A percentile compares a stretch with the other conserved stretches of the same genome.
Conservation (phyloP, 768 basidiomycete genomes). For the Asterophora parasitica region DNA sequence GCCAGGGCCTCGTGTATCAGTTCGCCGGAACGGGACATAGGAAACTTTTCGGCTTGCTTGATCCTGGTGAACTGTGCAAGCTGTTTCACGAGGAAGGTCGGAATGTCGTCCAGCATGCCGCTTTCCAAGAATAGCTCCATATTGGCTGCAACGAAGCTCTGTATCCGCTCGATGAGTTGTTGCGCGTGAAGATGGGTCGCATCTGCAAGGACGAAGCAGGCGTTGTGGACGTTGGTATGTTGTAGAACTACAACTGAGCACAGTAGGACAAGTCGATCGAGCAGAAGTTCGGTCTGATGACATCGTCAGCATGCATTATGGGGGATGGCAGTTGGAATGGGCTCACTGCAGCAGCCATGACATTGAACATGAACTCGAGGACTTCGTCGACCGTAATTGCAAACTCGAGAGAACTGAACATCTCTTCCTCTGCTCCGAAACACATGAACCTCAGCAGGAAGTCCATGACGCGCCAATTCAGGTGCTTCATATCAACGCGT, state of each 20-base stretch:
- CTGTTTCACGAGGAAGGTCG: slow-evolving; percentile 57
- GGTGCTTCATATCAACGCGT: slow-evolving; percentile 64
- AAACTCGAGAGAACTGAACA: slow-evolving; percentile 73
- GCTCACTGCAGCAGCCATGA: slow-evolving; percentile 80
- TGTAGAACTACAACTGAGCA: slow-evolving; percentile 75
- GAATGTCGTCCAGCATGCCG: slow-evolving; percentile 73
- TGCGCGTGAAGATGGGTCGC: slow-evolving; percentile 73
- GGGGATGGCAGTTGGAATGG: background rate
- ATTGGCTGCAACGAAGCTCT: slow-evolving; percentile 77
- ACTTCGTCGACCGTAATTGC: slow-evolving; percentile 63
- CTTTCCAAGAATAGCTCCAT: slow-evolving; percentile 85
- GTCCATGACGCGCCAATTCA: slow-evolving; percentile 68
- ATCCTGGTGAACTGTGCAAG: slow-evolving; percentile 53
- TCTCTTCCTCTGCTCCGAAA: slow-evolving; percentile 57
- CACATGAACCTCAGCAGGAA: slow-evolving; percentile 76
- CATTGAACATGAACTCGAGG: slow-evolving; percentile 81
- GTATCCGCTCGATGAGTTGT: slow-evolving; percentile 63
- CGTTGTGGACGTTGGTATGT: slow-evolving; percentile 68
- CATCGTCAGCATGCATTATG: background rate
- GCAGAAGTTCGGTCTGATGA: slow-evolving; percentile 74
- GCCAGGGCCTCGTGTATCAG: slow-evolving; percentile 52
- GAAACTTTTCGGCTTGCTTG: slow-evolving; percentile 62
- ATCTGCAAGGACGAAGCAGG: slow-evolving; percentile 73
- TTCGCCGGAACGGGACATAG: slow-evolving; percentile 53
- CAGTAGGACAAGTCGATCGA: slow-evolving; percentile 79